Evolutionary conservation across 495 filamentous ascomycete genomes (phyloP).

Genomic region (Immersiella caudata): DNA sequence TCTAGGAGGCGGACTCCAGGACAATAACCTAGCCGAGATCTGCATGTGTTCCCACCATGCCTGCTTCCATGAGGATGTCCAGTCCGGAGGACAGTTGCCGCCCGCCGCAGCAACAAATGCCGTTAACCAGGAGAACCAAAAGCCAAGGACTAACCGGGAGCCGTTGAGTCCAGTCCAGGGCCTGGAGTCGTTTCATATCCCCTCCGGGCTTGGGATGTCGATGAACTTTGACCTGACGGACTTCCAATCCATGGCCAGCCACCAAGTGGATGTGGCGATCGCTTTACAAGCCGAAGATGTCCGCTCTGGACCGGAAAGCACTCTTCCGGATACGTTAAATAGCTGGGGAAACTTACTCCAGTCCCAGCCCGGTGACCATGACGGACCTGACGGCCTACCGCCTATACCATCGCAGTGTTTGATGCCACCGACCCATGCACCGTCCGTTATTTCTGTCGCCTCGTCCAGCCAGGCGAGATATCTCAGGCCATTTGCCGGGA

Average conservation of each 20-base stretch:
- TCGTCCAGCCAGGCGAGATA: slow-evolving; percentile 50
- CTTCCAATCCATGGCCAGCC: slow-evolving; percentile 27
- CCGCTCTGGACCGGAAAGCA: slow-evolving; percentile 34
- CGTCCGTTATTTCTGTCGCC: slow-evolving; percentile 40
- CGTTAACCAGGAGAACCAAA: slow-evolving; percentile 50
- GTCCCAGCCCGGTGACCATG: slow-evolving; percentile 33
- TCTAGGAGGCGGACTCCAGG: slow-evolving; percentile 22
- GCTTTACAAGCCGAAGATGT: slow-evolving; percentile 28
- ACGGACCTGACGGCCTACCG: slow-evolving; percentile 37
- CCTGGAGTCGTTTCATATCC: slow-evolving; percentile 38
- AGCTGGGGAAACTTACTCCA: slow-evolving; percentile 48
- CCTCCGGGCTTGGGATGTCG: slow-evolving; percentile 35
- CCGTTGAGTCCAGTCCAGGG: slow-evolving; percentile 51
- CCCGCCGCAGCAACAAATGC: slow-evolving; percentile 25
- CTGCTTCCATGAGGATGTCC: slow-evolving; percentile 64
- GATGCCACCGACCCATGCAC: slow-evolving; percentile 47
- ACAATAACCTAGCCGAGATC: slow-evolving; percentile 47
- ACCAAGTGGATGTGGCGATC: slow-evolving; percentile 23
- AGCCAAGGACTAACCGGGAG: slow-evolving; percentile 42
- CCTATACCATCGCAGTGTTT: slow-evolving; percentile 57
- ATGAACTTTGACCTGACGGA: slow-evolving; percentile 41
- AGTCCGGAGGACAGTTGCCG: slow-evolving; percentile 23
- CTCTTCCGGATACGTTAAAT: slow-evolving; percentile 54
- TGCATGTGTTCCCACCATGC: slow-evolving; percentile 76
- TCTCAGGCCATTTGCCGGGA: slow-evolving; percentile 52